Base-by-base conservation (phyloP, 306 rosid genomes). In the Spatholobus suberectus region DNA sequence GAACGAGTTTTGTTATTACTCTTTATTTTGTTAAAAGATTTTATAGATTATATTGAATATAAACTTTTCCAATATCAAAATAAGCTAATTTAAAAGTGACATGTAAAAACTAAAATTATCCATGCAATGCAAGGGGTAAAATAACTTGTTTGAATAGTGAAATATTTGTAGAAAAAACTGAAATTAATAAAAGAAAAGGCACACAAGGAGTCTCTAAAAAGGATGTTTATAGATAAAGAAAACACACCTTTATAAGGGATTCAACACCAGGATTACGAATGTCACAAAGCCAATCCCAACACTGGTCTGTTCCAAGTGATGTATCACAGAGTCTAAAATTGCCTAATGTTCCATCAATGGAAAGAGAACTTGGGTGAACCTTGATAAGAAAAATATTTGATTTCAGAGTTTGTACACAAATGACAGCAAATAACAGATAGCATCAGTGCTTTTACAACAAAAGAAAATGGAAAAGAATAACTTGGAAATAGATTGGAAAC, bases 211-310 rank as follows among this genome's bases (percentile, higher is more conserved):
- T 17, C 84, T 65, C 59, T 76, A 77, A 80, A n/a, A 70, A 75
- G 54, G 76, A 44, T 52, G 76, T 83, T 75, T 35, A 17, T 13
- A 44, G 75, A 29, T 51, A 70, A 70, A 83, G 67, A 37, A 7
- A 49, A 18, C 21, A 69, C 21, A 91, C 99, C 98, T 92, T 93
- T 72, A 96, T 96, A 80, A 96, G 94, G 80, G 99, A 96, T 72
- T 96, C 99, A 65, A 88, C 88, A 57, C 97, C 98, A n/a, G 99
- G 94, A 87, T 96, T 92, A 21, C 98, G 96, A 70, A 96, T 82
- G 78, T 96, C 99, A 88, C 98, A 96, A 72, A 96, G 98, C 98
- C 98, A 96, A 82, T 90, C 90, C 99, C 99, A 94, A 72, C 89
- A 92, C 35, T 91, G 92, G 76, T 92, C 92, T 23, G 86, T 62